Conservation (phyloP, 2,329 filamentous ascomycete genomes). For the Chalara sp. region DNA sequence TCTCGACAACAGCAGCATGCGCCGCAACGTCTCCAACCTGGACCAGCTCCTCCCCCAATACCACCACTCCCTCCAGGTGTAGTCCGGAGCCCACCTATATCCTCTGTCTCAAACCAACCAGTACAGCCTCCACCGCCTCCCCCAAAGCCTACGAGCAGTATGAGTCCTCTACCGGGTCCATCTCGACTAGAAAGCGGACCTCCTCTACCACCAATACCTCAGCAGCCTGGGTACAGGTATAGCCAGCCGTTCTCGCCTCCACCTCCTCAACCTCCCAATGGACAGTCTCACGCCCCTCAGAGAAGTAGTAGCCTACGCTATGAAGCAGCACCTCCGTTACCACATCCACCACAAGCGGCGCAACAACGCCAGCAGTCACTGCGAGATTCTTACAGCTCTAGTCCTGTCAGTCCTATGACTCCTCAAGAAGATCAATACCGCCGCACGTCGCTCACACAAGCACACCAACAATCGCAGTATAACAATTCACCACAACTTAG, state of each 20-base stretch:
- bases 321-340: slow-evolving; percentile 21
- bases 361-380: slow-evolving; percentile 10
- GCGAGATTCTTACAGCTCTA: slow-evolving; percentile 16
- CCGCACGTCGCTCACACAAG: slow-evolving; percentile 13
- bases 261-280: slow-evolving; percentile 9
- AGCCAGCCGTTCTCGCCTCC: slow-evolving; percentile 16
- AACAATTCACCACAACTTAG: slow-evolving; percentile 9
- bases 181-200: slow-evolving; percentile 21
- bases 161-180: slow-evolving; percentile 11
- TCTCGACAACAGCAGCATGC: slow-evolving; percentile 54
- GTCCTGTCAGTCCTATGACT: slow-evolving; percentile 22
- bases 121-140: slow-evolving; percentile 27
- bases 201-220: slow-evolving; percentile 27
- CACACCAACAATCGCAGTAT: slow-evolving; percentile 16
- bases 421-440: slow-evolving; percentile 16
- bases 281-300: slow-evolving; percentile 22
- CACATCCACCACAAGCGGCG: slow-evolving; percentile 20
- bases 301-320: slow-evolving; percentile 26
- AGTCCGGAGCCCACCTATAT: slow-evolving; percentile 30
- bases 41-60: slow-evolving; percentile 53
- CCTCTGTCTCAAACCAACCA: slow-evolving; percentile 25
- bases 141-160: slow-evolving; percentile 19
- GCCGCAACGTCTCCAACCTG: slow-evolving; percentile 30
- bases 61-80: slow-evolving; percentile 66
- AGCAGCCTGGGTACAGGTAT: slow-evolving; percentile 12